A percentile compares a stretch with the other conserved stretches of the same genome.
phyloP scores from a whole-genome alignment of 306 rosid species.

The Quercus gilva region DNA sequence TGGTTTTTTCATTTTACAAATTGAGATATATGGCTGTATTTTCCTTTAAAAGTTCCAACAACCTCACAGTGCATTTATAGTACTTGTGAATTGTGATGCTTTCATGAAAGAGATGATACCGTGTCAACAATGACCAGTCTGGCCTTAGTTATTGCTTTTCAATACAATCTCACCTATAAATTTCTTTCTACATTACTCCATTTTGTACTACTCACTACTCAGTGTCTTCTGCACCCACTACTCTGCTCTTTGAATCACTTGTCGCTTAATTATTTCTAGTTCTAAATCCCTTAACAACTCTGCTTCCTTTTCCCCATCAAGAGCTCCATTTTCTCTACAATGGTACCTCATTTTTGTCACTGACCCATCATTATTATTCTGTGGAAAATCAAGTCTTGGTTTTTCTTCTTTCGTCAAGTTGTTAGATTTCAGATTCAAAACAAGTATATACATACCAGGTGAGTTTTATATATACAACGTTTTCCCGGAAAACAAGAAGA shows the following conservation, averaged over 20 bases:
- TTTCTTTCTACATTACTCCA: slow-evolving; percentile 36
- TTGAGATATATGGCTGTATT: slow-evolving; percentile 17
- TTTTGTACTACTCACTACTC: slow-evolving; percentile 16
- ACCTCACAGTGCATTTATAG: slow-evolving; percentile 57
- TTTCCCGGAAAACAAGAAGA: neutral
- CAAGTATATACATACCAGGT: neutral
- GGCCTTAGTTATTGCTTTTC: slow-evolving; percentile 58
- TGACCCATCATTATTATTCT: neutral
- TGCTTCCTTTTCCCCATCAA: neutral
- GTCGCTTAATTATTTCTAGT: neutral
- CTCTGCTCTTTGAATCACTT: neutral
- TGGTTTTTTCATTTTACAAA: neutral
- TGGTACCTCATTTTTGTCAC: neutral
- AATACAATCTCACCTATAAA: slow-evolving; percentile 64
- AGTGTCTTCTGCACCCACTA: too few species aligned
- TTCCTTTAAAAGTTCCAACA: slow-evolving; percentile 42
- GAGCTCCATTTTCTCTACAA: neutral
- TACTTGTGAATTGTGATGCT: slow-evolving; percentile 24
- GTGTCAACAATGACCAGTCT: slow-evolving; percentile 36
- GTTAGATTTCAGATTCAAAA: slow-evolving; percentile 15
- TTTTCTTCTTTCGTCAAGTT: slow-evolving; percentile 10
- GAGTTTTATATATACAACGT: neutral
- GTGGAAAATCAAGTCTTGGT: neutral
- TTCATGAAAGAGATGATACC: slow-evolving; percentile 31
- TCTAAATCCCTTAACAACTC: neutral